Percentiles rank a stretch among this genome's conserved stretches.
Evolutionary conservation across 306 rosid genomes (phyloP).

Genomic region (Sicyos edulis): DNA sequence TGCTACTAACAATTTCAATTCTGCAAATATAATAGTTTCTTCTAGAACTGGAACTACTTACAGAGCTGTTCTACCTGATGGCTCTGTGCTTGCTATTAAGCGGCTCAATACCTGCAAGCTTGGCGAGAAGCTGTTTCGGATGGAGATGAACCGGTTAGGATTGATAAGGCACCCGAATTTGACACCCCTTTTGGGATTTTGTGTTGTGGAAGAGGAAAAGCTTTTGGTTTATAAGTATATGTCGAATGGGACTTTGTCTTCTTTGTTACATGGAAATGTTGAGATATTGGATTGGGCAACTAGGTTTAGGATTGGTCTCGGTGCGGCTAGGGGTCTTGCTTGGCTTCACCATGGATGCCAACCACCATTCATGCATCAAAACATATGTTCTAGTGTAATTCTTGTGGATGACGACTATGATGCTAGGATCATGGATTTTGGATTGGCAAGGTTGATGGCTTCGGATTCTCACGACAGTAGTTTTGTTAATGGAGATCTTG

Average conservation of each 20-base stretch:
- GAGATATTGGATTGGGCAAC: slow-evolving; percentile 68
- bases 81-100: slow-evolving; percentile 76
- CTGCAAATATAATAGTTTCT: slow-evolving; percentile 47
- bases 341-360: slow-evolving; percentile 96
- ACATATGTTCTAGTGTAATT: slow-evolving; percentile 75
- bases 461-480: slow-evolving; percentile 59
- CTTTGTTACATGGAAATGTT: slow-evolving; percentile 54
- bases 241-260: slow-evolving; percentile 74
- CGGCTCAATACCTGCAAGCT: slow-evolving; percentile 67
- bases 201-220: slow-evolving; percentile 84
- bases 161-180: slow-evolving; percentile 81
- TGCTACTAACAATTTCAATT: slow-evolving; percentile 63
- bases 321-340: slow-evolving; percentile 85
- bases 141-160: slow-evolving; percentile 78
- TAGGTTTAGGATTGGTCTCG: slow-evolving; percentile 76
- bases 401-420: slow-evolving; percentile 84
- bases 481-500: slow-evolving; percentile 74
- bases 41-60: slow-evolving; percentile 80
- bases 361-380: slow-evolving; percentile 82
- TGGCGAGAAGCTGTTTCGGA: slow-evolving; percentile 72
- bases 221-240: slow-evolving; percentile 80
- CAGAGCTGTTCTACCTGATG: slow-evolving; percentile 76
- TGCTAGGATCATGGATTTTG: slow-evolving; percentile 85
- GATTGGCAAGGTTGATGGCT: slow-evolving; percentile 72
- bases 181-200: slow-evolving; percentile 79